Evolutionary conservation across 305 asterid species (phyloP).

Genomic region (Fraxinus albicans): DNA sequence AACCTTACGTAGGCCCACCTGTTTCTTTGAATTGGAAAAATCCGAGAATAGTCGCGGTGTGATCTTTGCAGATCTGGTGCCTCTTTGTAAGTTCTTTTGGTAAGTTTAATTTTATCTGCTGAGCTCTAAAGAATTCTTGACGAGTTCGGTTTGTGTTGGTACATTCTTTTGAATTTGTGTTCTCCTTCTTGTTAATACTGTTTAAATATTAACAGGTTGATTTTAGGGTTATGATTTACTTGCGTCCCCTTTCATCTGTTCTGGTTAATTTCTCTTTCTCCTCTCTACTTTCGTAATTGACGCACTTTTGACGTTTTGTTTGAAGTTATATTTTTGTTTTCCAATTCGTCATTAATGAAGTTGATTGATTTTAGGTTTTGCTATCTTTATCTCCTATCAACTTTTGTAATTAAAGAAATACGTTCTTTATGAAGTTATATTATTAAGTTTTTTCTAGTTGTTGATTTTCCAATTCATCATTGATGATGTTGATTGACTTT

Average conservation of each 20-base stretch:
- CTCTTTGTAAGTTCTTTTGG: background rate
- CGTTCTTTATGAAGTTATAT: background rate
- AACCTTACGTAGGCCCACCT: background rate
- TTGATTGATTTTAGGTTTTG: background rate
- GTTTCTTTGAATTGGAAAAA: slow-evolving; percentile 20
- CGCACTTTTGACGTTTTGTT: background rate
- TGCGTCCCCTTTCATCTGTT: background rate
- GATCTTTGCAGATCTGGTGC: slow-evolving; percentile 40
- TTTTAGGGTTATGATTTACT: slow-evolving; percentile 25
- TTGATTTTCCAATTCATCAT: background rate
- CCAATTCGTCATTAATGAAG: slow-evolving; percentile 3
- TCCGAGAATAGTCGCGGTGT: slow-evolving; percentile 22
- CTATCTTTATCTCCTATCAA: background rate
- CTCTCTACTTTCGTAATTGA: background rate
- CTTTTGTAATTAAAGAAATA: background rate
- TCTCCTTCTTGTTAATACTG: background rate
- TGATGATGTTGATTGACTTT: slow-evolving; percentile 1
- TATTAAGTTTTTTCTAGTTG: background rate
- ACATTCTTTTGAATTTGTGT: background rate
- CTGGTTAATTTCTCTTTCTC: background rate
- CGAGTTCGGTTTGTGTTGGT: background rate
- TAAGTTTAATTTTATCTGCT: background rate
- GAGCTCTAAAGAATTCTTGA: background rate
- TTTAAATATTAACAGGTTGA: slow-evolving; percentile 9
- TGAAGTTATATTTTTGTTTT: background rate